phyloP scores from a whole-genome alignment of 352 stramenopile genomes.

The Globisporangium cystogenes region DNA sequence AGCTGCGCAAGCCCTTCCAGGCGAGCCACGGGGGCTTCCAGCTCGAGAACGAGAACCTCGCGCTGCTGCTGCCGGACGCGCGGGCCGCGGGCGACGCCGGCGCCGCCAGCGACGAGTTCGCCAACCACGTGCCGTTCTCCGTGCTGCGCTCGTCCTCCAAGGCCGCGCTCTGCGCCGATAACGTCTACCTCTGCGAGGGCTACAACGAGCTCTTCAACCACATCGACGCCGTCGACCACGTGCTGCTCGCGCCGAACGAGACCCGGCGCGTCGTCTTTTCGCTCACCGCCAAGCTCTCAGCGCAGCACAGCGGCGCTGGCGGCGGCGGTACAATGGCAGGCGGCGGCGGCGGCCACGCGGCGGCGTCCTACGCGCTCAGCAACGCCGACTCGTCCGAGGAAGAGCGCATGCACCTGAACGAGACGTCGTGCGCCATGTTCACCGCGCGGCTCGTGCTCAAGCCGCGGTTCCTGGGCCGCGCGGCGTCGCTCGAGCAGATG shows the following conservation, averaged over 20 bases:
- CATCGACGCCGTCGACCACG: slow-evolving; percentile 57
- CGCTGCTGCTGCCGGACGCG: slow-evolving; percentile 23
- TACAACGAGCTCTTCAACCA: slow-evolving; percentile 91
- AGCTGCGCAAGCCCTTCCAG: slow-evolving; percentile 83
- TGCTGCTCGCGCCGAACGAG: slow-evolving; percentile 61
- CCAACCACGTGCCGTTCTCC: slow-evolving; percentile 69
- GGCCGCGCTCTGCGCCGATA: slow-evolving; percentile 62
- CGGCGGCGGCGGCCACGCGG: slow-evolving; percentile 7
- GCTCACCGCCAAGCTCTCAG: slow-evolving; percentile 54
- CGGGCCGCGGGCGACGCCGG: not conserved
- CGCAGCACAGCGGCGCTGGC: slow-evolving; percentile 19
- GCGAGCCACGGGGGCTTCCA: slow-evolving; percentile 74
- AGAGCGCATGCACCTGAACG: slow-evolving; percentile 72
- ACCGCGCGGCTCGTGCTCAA: slow-evolving; percentile 60
- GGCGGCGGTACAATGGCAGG: not conserved
- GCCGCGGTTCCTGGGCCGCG: slow-evolving; percentile 18
- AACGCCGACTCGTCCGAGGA: slow-evolving; percentile 78
- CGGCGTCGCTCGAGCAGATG: slow-evolving; percentile 8
- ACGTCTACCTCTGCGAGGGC: slow-evolving; percentile 76
- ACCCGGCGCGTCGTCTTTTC: slow-evolving; percentile 71
- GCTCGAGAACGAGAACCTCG: slow-evolving; percentile 85
- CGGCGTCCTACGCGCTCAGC: slow-evolving; percentile 5
- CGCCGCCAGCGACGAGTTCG: slow-evolving; percentile 41
- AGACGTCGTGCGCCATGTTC: slow-evolving; percentile 79
- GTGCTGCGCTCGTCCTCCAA: slow-evolving; percentile 68